Base-by-base conservation (phyloP, 129 eudicot species). In the Tagetes erecta region DNA sequence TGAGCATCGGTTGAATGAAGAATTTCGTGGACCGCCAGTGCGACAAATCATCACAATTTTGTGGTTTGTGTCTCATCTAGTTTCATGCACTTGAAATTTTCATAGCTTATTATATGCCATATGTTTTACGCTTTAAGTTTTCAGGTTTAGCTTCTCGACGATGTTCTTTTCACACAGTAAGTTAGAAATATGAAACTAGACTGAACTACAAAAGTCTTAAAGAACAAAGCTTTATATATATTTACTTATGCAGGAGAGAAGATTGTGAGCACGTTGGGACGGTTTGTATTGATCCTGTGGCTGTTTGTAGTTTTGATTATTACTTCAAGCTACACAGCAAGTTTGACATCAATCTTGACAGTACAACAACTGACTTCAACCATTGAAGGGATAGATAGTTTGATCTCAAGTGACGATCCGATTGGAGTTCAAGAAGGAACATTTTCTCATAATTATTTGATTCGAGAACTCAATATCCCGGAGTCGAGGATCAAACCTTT, bases 101-200 rank as follows among this genome's bases (percentile, higher is more conserved):
- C 45, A 34, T n/a, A 11, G 2, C 6, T 31, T 3, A 8, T 33
- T 73, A 58, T 30, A 58, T 59, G 58, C 46, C 35, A 73, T 73
- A 20, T 45, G n/a, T 46, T 8, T 45, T 65, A 51, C 49, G 60
- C 47, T 80, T 67, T 14, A 8, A 20, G 62, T 77, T 74, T 83
- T 64, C 96, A 91, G 97, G 96, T 91, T 92, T 76, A 92, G 94
- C 77, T 85, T 92, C 86, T 92, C 97, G 49, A 92, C 97, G 20
- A 84, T 92, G 97, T 92, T 87, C 73, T 92, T 89, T 79, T 74
- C 97, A n/a, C 97, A 92, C 80, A 83, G 96, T 92, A 89, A 79
- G 97, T 83, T 83, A 0, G 58, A 47, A 34, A 12, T 83, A 85
- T 0, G 58, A 47, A 34, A 12, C 69, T 37, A n/a, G 36, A 45